These are phyloP conservation scores for Dryas drummondii DNA, from an alignment of 306 rosid genomes.

Conservation along the genomic window DNA sequence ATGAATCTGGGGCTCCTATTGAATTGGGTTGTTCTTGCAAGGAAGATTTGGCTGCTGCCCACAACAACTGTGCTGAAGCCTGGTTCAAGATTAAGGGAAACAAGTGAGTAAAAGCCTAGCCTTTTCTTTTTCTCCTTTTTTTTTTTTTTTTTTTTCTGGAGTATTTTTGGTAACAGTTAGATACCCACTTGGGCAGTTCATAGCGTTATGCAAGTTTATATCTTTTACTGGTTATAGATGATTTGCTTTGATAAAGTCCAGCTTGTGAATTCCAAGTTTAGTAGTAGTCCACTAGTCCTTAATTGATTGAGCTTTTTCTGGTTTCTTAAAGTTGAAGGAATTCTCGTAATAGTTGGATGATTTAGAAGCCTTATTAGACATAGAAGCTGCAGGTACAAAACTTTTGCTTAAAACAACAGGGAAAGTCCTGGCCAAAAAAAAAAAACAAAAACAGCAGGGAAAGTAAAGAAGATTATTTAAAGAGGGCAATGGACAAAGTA, in stretches of 20 bases:
- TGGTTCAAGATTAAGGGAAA: constrained; percentile 98
- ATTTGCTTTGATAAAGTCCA: neutral
- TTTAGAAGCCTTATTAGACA: constrained; percentile 16
- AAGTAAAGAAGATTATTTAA: constrained; percentile 37
- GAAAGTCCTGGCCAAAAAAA: constrained; percentile 17
- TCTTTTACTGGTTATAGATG: neutral
- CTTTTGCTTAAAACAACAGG: constrained; percentile 32
- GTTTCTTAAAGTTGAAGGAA: neutral
- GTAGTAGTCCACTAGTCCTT: neutral
- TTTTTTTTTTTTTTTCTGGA: constrained; percentile 6
- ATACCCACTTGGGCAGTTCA: neutral
- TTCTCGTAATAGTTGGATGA: constrained; percentile 24
- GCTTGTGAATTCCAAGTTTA: no score
- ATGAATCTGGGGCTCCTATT: constrained; percentile 78
- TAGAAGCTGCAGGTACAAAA: constrained; percentile 24
- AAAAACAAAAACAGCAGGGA: constrained; percentile 17
- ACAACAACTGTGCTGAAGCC: constrained; percentile 86
- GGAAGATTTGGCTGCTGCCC: constrained; percentile 89
- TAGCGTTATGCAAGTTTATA: neutral
- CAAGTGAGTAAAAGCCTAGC: constrained; percentile 51
- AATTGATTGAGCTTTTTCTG: neutral
- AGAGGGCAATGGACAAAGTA: constrained; percentile 25
- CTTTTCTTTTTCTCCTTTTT: constrained; percentile 11
- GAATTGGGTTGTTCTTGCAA: constrained; percentile 96
- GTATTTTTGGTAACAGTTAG: neutral